Evolutionary conservation across 306 rosid genomes (phyloP), one percentile per base, ranked within the genome.

Genomic region (Trichosanthes truncata): DNA sequence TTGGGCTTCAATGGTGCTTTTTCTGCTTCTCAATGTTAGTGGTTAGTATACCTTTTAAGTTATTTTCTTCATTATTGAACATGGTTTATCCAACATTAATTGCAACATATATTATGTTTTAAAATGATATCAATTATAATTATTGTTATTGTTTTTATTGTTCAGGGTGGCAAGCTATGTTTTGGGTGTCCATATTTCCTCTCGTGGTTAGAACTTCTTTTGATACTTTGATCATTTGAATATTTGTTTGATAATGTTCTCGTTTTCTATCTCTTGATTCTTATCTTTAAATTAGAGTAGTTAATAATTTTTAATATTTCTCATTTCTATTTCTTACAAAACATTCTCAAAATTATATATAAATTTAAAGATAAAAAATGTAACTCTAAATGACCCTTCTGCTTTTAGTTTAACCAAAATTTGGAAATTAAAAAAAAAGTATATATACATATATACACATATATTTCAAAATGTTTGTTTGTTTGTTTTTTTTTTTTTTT

Each of bases 1-100:
- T 74, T 95, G 98, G 98, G 86, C 84, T 55, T 87, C 97, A 8
- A 90, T 95, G 87, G 90, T 90, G 85, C 65, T 95, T 63, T 95
- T 83, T 85, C 81, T 95, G 88, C 98, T 95, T 48, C 87, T 95
- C 65, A 92, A 95, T 84, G 98, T 95, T 51, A 81, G 82, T 31
- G 98, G 98, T 95, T 84, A 80, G 89, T 90, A 46, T 25, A 40
- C 31, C 69, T 77, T 76, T 84, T 55, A 66, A 40, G 9, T 48
- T n/a, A 74, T 21, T 29, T 76, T 46, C 31, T 45, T 49, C 36
- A n/a, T 49, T 36, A 66, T 38, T 21, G 41, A 15, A 63, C 10
- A 12, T 63, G 1, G 5, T 46, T 43, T 21, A 69, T 43, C 0
- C 3, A 69, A 41, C 21, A 43, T 43, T n/a, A n/a, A n/a, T 8